Percentiles rank a stretch among this genome's conserved stretches.
phyloP scores from a whole-genome alignment of 768 basidiomycete species.

The Hygrophorus pudorinus region DNA sequence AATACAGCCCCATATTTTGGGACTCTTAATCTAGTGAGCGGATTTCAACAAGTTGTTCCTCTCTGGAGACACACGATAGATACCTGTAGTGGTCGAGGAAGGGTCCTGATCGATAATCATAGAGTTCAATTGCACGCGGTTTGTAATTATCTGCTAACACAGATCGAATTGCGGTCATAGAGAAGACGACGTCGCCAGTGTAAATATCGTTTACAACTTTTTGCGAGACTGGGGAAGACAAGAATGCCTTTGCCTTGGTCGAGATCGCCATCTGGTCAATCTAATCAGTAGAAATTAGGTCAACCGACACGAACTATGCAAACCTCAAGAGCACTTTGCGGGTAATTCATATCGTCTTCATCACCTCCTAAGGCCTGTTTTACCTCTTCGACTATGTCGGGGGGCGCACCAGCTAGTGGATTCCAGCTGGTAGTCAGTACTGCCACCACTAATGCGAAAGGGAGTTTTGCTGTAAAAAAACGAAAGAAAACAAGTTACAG shows the following conservation, averaged over 20 bases:
- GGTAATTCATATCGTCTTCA: conserved; percentile 54
- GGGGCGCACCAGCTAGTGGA: conserved; percentile 68
- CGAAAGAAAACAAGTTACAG: too few relatives aligned
- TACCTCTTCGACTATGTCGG: conserved; percentile 58
- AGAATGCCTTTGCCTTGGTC: conserved; percentile 74
- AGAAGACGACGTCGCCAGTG: conserved; percentile 65
- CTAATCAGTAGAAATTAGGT: neutral
- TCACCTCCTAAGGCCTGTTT: conserved; percentile 44
- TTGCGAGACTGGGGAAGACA: conserved; percentile 77
- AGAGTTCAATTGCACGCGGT: conserved; percentile 60
- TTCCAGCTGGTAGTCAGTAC: conserved; percentile 80
- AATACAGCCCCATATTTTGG: conserved; percentile 71
- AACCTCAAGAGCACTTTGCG: conserved; percentile 83
- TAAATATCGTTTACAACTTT: conserved; percentile 84
- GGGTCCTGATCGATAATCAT: conserved; percentile 54
- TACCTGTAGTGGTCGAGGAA: conserved; percentile 81
- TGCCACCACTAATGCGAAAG: conserved; percentile 33
- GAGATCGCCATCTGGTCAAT: conserved; percentile 72
- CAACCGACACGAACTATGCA: conserved; percentile 14
- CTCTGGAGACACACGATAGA: conserved; percentile 1
- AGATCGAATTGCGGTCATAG: conserved; percentile 51
- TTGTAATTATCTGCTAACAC: conserved; percentile 90
- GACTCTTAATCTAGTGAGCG: conserved; percentile 53
- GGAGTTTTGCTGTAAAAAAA: conserved; percentile 6
- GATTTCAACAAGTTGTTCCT: conserved; percentile 1